Evolutionary conservation across 768 basidiomycete genomes (phyloP).

Genomic region (Suillus tomentosus): DNA sequence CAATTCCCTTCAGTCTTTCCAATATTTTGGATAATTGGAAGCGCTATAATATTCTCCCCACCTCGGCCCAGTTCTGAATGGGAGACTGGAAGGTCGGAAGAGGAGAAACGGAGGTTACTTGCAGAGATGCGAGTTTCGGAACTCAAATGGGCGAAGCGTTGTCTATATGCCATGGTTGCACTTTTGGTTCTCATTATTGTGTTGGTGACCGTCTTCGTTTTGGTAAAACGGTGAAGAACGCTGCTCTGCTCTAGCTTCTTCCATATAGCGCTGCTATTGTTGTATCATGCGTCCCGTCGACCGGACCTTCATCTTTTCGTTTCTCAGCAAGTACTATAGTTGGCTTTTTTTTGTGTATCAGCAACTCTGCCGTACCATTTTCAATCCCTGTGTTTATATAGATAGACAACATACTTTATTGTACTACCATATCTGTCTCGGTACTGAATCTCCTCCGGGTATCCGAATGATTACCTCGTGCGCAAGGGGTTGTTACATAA

Average conservation of each 20-base stretch:
- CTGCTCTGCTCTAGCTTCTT: slow-evolving; percentile 5
- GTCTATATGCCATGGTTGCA: slow-evolving; percentile 53
- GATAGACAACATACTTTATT: background rate
- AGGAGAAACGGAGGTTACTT: slow-evolving; percentile 49
- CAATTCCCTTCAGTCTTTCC: slow-evolving; percentile 50
- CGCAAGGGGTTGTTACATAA: background rate
- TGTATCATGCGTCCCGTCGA: background rate
- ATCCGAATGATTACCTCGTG: background rate
- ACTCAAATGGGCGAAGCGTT: slow-evolving; percentile 58
- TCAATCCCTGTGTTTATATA: background rate
- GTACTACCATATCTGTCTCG: slow-evolving; percentile 1
- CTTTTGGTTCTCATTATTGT: slow-evolving; percentile 42
- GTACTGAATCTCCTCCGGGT: background rate
- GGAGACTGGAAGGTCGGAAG: slow-evolving; percentile 57
- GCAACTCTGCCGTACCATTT: background rate
- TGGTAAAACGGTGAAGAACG: slow-evolving; percentile 24
- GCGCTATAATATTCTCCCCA: slow-evolving; percentile 56
- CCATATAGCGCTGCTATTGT: background rate
- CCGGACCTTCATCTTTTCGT: background rate
- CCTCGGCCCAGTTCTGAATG: slow-evolving; percentile 51
- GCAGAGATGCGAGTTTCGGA: slow-evolving; percentile 49
- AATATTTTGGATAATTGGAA: slow-evolving; percentile 61
- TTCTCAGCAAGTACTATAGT: background rate
- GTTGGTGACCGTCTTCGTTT: slow-evolving; percentile 26
- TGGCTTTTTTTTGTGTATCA: background rate